These are phyloP conservation scores for Saccharomycopsis crataegensis DNA, from an alignment of 1,139 yeast genomes.

Conservation along the genomic window DNA sequence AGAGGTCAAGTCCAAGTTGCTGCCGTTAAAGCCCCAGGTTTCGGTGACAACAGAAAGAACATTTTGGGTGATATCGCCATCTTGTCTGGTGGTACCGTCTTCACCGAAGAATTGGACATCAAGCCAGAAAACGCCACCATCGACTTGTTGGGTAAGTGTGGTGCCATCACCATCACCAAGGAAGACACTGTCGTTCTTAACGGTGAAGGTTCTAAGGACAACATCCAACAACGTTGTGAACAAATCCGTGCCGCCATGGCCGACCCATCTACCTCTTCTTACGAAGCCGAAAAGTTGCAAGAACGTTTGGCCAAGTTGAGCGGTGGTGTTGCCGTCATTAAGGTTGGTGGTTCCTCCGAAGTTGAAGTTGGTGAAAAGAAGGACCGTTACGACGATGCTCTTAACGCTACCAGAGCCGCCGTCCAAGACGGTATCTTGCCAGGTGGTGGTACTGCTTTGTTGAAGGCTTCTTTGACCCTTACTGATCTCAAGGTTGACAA, in stretches of 20 bases:
- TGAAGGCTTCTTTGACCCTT: conserved; percentile 84
- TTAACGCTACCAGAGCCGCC: conserved; percentile 99
- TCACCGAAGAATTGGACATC: conserved; percentile 96
- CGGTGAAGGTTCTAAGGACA: conserved; percentile 92
- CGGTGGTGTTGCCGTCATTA: conserved; percentile 98
- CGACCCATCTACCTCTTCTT: conserved; percentile 77
- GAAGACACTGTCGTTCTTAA: conserved; percentile 94
- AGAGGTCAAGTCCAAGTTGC: conserved; percentile 99
- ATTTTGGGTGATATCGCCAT: conserved; percentile 96
- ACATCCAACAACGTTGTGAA: conserved; percentile 86
- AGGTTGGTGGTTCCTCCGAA: conserved; percentile 98
- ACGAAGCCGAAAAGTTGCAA: conserved; percentile 95
- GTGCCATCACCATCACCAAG: conserved; percentile 89
- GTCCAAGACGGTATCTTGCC: conserved; percentile 99
- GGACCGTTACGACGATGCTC: conserved; percentile 98
- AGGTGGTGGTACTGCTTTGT: conserved; percentile 99
- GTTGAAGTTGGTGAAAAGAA: conserved; percentile 99
- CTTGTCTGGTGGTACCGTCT: conserved; percentile 95
- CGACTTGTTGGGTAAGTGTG: conserved; percentile 89
- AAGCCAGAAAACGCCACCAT: conserved; percentile 95
- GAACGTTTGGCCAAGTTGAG: conserved; percentile 97
- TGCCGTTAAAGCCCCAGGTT: conserved; percentile 99
- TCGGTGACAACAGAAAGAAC: conserved; percentile 99
- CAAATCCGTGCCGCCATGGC: conserved; percentile 84
- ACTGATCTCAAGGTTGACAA: conserved; percentile 76